A percentile compares a stretch with the other conserved stretches of the same genome.
Conservation (phyloP, 2,329 filamentous ascomycete species). For the Tolypocladium endophyticum region DNA sequence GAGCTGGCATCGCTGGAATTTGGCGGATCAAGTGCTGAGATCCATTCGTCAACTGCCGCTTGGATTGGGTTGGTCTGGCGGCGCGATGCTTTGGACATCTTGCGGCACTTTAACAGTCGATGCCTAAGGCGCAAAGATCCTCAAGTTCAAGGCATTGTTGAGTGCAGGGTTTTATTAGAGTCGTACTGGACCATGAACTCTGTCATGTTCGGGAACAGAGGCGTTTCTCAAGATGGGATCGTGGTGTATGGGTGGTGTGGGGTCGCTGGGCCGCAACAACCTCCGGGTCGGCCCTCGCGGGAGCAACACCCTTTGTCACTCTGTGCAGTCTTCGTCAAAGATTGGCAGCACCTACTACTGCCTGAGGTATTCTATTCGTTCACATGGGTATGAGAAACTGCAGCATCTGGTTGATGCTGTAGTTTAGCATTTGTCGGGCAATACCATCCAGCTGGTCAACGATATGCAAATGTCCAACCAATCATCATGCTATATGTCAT, state of each 20-base stretch:
- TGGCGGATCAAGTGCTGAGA: conserved; percentile 5
- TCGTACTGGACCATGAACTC: neutral
- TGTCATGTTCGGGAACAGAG: neutral
- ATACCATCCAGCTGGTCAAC: neutral
- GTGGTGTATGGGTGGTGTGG: neutral
- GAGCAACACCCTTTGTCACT: no score
- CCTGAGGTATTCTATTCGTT: neutral
- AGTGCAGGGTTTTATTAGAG: neutral
- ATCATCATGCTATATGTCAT: conserved; percentile 9
- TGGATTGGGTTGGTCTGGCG: conserved; percentile 19
- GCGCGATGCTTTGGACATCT: conserved; percentile 14
- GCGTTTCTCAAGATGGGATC: neutral
- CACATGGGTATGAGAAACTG: neutral
- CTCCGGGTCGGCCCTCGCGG: neutral
- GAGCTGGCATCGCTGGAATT: neutral
- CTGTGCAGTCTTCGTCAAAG: no score
- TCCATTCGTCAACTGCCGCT: conserved; percentile 18
- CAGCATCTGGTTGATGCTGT: neutral
- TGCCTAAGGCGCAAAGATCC: neutral
- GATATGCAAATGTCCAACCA: conserved; percentile 2
- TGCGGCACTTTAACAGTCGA: neutral
- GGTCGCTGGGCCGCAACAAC: neutral
- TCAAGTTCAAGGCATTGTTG: neutral
- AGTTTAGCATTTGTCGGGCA: neutral
- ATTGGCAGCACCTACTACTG: no score